A percentile compares a stretch with the other conserved stretches of the same genome.
phyloP scores from a whole-genome alignment of 345 rosid species.

The Camelina hispida region DNA sequence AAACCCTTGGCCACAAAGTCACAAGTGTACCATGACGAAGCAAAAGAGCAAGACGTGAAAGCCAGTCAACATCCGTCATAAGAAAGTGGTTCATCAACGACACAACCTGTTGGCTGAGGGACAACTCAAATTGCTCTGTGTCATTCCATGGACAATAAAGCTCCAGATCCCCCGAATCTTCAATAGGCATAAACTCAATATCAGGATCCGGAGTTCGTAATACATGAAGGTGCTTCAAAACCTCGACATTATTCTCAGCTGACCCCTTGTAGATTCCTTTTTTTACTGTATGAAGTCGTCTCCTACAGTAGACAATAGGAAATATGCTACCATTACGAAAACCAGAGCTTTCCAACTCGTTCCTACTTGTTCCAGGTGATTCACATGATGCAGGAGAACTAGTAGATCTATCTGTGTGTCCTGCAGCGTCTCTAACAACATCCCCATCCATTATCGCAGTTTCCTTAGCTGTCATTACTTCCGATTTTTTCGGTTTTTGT shows the following conservation, averaged over 20 bases:
- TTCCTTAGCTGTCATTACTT: slow-evolving; percentile 39
- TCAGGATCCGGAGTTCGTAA: slow-evolving; percentile 45
- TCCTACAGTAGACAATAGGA: slow-evolving; percentile 84
- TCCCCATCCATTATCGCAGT: slow-evolving; percentile 41
- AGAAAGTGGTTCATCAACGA: slow-evolving; percentile 46
- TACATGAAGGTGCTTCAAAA: slow-evolving; percentile 40
- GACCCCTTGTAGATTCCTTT: slow-evolving; percentile 36
- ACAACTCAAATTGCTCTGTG: slow-evolving; percentile 48
- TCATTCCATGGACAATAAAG: slow-evolving; percentile 48
- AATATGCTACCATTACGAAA: slow-evolving; percentile 48
- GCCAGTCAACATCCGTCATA: slow-evolving; percentile 49
- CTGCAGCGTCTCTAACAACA: slow-evolving; percentile 41
- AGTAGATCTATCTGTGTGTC: slow-evolving; percentile 42
- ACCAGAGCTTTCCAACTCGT: slow-evolving; percentile 45
- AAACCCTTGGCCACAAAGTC: slow-evolving; percentile 70
- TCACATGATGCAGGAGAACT: slow-evolving; percentile 47
- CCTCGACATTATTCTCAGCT: slow-evolving; percentile 28
- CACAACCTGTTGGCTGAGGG: slow-evolving; percentile 46
- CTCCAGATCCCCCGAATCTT: slow-evolving; percentile 47
- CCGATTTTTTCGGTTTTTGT: slow-evolving; percentile 60
- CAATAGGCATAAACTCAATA: slow-evolving; percentile 48
- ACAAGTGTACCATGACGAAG: slow-evolving; percentile 64
- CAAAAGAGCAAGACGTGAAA: slow-evolving; percentile 52
- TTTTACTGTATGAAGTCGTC: slow-evolving; percentile 62
- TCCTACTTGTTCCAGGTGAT: slow-evolving; percentile 44